A percentile compares a stretch with the other conserved stretches of the same genome.
phyloP scores from a whole-genome alignment of 2,329 filamentous ascomycete genomes.

The Biscogniauxia sp. region DNA sequence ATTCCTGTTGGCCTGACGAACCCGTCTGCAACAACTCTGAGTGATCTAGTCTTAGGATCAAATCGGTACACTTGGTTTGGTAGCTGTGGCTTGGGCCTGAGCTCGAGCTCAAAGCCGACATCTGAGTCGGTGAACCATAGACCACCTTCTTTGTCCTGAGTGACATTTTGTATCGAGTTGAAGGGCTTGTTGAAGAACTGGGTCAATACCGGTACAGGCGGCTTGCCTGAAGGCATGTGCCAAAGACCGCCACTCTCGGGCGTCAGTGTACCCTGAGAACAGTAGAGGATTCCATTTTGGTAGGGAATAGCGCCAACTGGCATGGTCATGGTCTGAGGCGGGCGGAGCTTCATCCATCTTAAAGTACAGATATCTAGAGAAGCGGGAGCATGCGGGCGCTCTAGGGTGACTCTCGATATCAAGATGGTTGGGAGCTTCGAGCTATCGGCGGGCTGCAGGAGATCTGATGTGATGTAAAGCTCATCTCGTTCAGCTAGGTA shows the following conservation, averaged over 20 bases:
- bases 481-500: conserved; percentile 40
- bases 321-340: conserved; percentile 43
- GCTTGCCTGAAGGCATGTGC: conserved; percentile 33
- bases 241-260: conserved; percentile 27
- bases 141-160: conserved; percentile 36
- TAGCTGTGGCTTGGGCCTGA: conserved; percentile 42
- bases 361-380: conserved; percentile 27
- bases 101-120: conserved; percentile 43
- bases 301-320: conserved; percentile 44
- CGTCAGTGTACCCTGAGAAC: conserved; percentile 37
- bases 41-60: conserved; percentile 37
- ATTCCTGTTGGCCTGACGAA: conserved; percentile 44
- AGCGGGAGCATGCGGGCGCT: conserved; percentile 5
- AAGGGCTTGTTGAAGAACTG: conserved; percentile 45
- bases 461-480: conserved; percentile 45
- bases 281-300: conserved; percentile 39
- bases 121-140: conserved; percentile 51
- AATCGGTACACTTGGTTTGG: conserved; percentile 50
- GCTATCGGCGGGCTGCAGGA: conserved; percentile 37
- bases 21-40: conserved; percentile 47
- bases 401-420: conserved; percentile 40
- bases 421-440: conserved; percentile 41
- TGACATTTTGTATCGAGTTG: conserved; percentile 46
- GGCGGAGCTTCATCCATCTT: conserved; percentile 41
- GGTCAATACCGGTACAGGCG: conserved; percentile 37